phyloP scores from a whole-genome alignment of 768 basidiomycete genomes.

The Boletus barrowsii region DNA sequence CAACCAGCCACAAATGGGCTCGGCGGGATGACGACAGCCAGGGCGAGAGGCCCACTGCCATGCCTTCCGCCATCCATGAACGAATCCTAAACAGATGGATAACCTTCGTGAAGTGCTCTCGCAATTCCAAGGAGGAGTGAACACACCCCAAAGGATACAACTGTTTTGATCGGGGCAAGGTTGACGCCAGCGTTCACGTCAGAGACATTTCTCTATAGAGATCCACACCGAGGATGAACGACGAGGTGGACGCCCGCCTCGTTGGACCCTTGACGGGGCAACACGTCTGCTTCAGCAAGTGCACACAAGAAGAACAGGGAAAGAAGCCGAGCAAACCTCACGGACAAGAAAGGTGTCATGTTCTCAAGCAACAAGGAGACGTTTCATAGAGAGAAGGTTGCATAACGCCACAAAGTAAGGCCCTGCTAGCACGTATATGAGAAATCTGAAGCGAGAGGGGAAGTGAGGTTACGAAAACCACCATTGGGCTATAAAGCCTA shows the following conservation, averaged over 20 bases:
- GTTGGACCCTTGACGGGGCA: slow-evolving; percentile 15
- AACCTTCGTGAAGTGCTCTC: background rate
- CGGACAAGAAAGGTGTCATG: background rate
- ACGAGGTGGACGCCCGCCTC: slow-evolving; percentile 39
- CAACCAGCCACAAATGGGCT: slow-evolving; percentile 48
- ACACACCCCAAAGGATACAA: slow-evolving; percentile 50
- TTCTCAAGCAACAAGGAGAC: background rate
- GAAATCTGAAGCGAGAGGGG: too few relatives aligned
- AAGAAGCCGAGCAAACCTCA: background rate
- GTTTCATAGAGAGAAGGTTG: background rate
- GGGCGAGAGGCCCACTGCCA: slow-evolving; percentile 43
- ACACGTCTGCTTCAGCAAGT: slow-evolving; percentile 8
- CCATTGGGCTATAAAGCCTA: too few relatives aligned
- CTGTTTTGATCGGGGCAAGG: slow-evolving; percentile 38
- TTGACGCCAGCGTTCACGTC: slow-evolving; percentile 50
- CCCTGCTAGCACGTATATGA: background rate
- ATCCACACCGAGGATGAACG: slow-evolving; percentile 44
- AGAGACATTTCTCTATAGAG: slow-evolving; percentile 36
- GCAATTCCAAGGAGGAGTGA: background rate
- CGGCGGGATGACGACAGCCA: slow-evolving; percentile 41
- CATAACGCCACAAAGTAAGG: too few relatives aligned
- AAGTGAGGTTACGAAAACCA: too few relatives aligned
- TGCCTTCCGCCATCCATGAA: slow-evolving; percentile 49
- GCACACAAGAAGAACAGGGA: background rate
- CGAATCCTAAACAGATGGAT: slow-evolving; percentile 36